Conservation (phyloP, 768 basidiomycete genomes). For the Scleroderma bovista region DNA sequence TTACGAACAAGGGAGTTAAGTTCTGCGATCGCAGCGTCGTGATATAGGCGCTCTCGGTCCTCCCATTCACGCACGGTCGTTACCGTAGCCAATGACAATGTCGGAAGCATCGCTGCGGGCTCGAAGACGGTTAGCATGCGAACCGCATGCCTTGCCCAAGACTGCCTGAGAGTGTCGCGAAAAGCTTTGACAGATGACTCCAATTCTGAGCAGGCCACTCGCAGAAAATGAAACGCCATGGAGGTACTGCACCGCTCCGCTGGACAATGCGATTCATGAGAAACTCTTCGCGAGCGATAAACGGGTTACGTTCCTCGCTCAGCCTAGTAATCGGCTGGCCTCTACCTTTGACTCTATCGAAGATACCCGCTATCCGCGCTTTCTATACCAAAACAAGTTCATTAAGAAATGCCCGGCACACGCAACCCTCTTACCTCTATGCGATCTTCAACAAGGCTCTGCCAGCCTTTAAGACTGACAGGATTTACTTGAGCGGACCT, state of each 20-base stretch:
- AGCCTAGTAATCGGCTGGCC: slow-evolving; percentile 44
- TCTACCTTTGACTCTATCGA: slow-evolving; percentile 66
- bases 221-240: slow-evolving; percentile 47
- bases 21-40: slow-evolving; percentile 62
- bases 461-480: slow-evolving; percentile 67
- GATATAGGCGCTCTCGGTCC: slow-evolving; percentile 57
- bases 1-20: slow-evolving; percentile 71
- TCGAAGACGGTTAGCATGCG: slow-evolving; percentile 48
- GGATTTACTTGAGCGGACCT: slow-evolving; percentile 41
- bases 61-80: slow-evolving; percentile 64
- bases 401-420: background rate
- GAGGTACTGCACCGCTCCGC: slow-evolving; percentile 74
- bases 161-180: slow-evolving; percentile 55
- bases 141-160: slow-evolving; percentile 73
- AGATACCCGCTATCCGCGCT: slow-evolving; percentile 62
- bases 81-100: slow-evolving; percentile 32
- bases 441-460: slow-evolving; percentile 66
- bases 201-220: slow-evolving; percentile 44
- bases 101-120: slow-evolving; percentile 36
- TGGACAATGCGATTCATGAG: slow-evolving; percentile 84
- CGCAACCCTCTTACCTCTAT: slow-evolving; percentile 55
- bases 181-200: slow-evolving; percentile 58
- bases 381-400: slow-evolving; percentile 34
- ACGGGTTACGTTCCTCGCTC: slow-evolving; percentile 50
- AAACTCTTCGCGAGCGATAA: slow-evolving; percentile 73